Base-by-base conservation (phyloP, 495 filamentous ascomycete genomes). In the Rhypophila decipiens region DNA sequence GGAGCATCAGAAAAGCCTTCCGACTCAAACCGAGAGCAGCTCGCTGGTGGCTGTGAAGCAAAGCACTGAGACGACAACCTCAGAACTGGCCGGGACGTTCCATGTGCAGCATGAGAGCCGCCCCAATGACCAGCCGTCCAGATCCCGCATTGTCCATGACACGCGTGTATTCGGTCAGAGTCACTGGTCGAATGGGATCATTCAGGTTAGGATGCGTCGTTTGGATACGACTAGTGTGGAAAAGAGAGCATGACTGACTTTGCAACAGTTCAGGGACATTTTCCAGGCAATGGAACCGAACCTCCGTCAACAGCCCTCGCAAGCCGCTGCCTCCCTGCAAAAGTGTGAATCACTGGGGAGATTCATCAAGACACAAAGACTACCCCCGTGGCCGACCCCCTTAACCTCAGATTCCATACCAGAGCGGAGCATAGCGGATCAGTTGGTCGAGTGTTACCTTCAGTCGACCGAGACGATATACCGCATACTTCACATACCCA, bases 401-500 rank as follows among this genome's bases (percentile, higher is more conserved):
- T 47, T 47, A 3, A 19, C 35, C 0, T 38, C 27, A 7, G 27
- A 31, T 7, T 7, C 60, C 1, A 48, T 84, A 5, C 80, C 79
- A 8, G 49, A 64, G 0, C 74, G 69, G 49, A 65, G 64, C 1
- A 48, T 79, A 21, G 63, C 72, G 2, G 73, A 78, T 37, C 60
- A 59, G 5, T 58, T 79, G 1, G 57, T 79, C 12, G 52, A 67
- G 8, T 55, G 71, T 13, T 77, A 76, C 51, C 56, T 76, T 13
- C 51, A 62, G n/a, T 70, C 71, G 5, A 68, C 54, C 20, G 76
- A 78, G 46, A 63, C 67, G 2, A 48, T 73, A 10, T 57, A 79
- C 56, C 72, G 78, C 8, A 67, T 84, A 15, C 39, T 84, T 9
- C 80, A 84, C 48, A 56, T 79, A n/a, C 78, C 80, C 0, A 66